A percentile compares a stretch with the other conserved stretches of the same genome.
These are phyloP conservation scores for Pistacia atlantica DNA, from an alignment of 345 rosid genomes.

Conservation along the genomic window DNA sequence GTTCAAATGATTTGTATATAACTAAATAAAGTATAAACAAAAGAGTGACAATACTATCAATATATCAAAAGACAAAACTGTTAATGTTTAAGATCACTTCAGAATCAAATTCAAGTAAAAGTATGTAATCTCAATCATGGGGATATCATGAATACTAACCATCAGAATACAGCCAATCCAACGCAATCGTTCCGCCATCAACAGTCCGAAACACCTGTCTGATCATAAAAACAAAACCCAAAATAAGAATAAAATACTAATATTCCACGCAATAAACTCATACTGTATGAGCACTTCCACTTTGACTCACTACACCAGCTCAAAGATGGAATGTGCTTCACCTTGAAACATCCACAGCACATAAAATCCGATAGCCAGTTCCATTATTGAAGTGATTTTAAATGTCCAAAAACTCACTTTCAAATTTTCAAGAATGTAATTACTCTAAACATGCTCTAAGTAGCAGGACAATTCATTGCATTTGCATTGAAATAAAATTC, in stretches of 20 bases:
- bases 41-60: background rate
- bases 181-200: conserved; percentile 48
- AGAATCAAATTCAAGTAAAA: conserved; percentile 2
- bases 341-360: background rate
- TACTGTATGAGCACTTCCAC: background rate
- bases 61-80: conserved; percentile 2
- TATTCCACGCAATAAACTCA: background rate
- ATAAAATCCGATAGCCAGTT: background rate
- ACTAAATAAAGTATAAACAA: background rate
- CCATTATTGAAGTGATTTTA: background rate
- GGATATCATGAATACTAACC: conserved; percentile 24
- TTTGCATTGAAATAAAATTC: background rate
- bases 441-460: background rate
- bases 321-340: background rate
- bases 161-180: conserved; percentile 38
- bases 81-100: background rate
- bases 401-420: too few relatives aligned
- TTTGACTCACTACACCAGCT: background rate
- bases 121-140: background rate
- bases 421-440: background rate
- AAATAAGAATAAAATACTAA: background rate
- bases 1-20: background rate
- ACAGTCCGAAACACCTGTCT: conserved; percentile 26
- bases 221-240: background rate
- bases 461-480: too few relatives aligned